Evolutionary conservation across 2,329 filamentous ascomycete species (phyloP), one percentile per base, ranked within the genome.

Genomic region (Monosporascus sp.): DNA sequence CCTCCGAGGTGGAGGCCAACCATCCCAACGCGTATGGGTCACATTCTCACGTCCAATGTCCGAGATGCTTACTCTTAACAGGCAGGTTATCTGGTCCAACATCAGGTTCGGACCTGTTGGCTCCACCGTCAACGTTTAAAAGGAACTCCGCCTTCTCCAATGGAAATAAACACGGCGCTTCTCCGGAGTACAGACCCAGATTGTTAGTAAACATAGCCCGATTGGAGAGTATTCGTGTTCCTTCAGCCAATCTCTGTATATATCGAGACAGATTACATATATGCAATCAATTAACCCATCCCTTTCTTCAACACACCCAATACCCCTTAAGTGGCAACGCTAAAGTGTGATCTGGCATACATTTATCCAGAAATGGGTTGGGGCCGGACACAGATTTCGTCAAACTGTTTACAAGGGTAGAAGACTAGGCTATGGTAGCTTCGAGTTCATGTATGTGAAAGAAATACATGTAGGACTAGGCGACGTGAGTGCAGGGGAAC

Each of bases 41-140:
- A n/a, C 14, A 48, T n/a, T 25, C 9, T 25, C 6, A 46, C 48
- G 31, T 27, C 51, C 58, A 49, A 59, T 48, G 27, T 18, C 2
- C 54, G 53, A 52, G 52, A 48, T 52, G 6, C 17, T 43, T 27
- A 37, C 44, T 43, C 20, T 38, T 41, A 41, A 31, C 48, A 67
- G 77, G 53, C 67, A 71, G 58, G 75, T 79, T 52, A 63, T 69
- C 47, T 79, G 70, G 68, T 78, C 75, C 50, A 78, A 78, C 68
- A 77, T 79, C 65, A 75, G 72, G 66, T 69, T 75, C 59, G 76
- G 76, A 18, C 70, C 75, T 39, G 70, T 79, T 57, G 72, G 72
- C 56, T 75, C 72, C 14, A 79, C 76, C 57, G 76, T 68, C 53
- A 18, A 53, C 41, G 61, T 64, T 53, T 65, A 65, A 58, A 45